Conservation (phyloP, 805 yeast genomes). For the Schwanniomyces polymorphus region DNA sequence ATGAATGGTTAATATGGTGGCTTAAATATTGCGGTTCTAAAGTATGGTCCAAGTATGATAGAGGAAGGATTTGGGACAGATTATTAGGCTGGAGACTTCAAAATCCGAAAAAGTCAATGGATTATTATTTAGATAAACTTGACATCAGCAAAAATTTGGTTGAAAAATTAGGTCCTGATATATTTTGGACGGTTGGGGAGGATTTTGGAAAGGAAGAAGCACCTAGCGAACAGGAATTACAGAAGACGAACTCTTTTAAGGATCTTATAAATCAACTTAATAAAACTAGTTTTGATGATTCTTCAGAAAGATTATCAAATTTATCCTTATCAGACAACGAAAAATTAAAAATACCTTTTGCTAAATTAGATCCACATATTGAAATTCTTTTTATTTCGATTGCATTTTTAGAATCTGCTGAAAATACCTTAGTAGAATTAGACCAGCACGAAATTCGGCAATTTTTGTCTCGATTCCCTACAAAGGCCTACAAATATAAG, state of each 20-base stretch:
- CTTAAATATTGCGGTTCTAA: slow-evolving; percentile 86
- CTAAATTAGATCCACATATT: slow-evolving; percentile 70
- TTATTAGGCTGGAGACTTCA: slow-evolving; percentile 71
- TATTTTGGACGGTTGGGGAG: slow-evolving; percentile 50
- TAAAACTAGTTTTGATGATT: slow-evolving; percentile 6
- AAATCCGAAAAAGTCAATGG: slow-evolving; percentile 24
- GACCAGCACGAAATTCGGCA: slow-evolving; percentile 90
- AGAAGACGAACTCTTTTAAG: slow-evolving; percentile 25
- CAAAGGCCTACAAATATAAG: slow-evolving; percentile 41
- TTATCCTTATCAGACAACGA: neutral
- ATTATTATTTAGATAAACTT: slow-evolving; percentile 33
- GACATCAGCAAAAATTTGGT: slow-evolving; percentile 29
- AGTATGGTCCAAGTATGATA: slow-evolving; percentile 75
- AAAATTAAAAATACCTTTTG: slow-evolving; percentile 43
- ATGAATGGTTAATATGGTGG: slow-evolving; percentile 96
- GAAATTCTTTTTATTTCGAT: slow-evolving; percentile 74
- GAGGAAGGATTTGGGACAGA: slow-evolving; percentile 90
- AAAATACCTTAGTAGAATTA: slow-evolving; percentile 74
- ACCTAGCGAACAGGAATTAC: neutral
- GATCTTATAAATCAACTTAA: slow-evolving; percentile 31
- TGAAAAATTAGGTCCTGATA: slow-evolving; percentile 54
- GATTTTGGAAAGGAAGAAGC: slow-evolving; percentile 8
- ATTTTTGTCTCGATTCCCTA: slow-evolving; percentile 59
- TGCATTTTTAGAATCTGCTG: slow-evolving; percentile 79
- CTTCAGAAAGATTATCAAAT: neutral